Evolutionary conservation across 768 basidiomycete genomes (phyloP).

Genomic region (Mycena kentingensis): DNA sequence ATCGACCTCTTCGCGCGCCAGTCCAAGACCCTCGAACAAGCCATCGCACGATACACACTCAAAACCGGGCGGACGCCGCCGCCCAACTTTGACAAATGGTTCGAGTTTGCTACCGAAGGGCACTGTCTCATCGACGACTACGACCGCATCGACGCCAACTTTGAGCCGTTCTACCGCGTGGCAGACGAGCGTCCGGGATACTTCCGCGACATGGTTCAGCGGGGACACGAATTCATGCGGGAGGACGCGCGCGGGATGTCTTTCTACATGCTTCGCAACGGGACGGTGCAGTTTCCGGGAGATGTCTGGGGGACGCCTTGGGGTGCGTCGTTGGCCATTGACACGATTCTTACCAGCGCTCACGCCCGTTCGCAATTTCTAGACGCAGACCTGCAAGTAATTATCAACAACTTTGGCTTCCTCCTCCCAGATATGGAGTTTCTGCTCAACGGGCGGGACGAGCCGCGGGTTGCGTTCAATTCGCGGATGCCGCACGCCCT

Average conservation of each 20-base stretch:
- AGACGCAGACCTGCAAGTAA: neutral
- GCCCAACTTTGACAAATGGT: constrained; percentile 9
- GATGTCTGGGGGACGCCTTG: too few species aligned
- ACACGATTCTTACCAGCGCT: neutral
- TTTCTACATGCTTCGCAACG: neutral
- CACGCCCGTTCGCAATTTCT: neutral
- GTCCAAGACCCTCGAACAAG: constrained; percentile 8
- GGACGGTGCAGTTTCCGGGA: too few species aligned
- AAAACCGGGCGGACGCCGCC: constrained; percentile 9
- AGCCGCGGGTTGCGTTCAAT: neutral
- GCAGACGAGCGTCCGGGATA: neutral
- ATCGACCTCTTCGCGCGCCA: constrained; percentile 13
- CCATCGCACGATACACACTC: constrained; percentile 8
- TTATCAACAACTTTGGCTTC: too few species aligned
- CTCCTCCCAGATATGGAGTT: neutral
- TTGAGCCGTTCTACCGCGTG: neutral
- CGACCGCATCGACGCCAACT: neutral
- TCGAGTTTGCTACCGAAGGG: neutral
- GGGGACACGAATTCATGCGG: neutral
- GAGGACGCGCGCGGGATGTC: neutral
- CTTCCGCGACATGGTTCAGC: neutral
- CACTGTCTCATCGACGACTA: neutral
- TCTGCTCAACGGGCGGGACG: neutral
- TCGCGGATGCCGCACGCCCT: neutral
- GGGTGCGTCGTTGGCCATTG: too few species aligned